These are phyloP conservation scores for Epicoccum nigrum DNA, from an alignment of 2,329 filamentous ascomycete genomes.

Conservation along the genomic window DNA sequence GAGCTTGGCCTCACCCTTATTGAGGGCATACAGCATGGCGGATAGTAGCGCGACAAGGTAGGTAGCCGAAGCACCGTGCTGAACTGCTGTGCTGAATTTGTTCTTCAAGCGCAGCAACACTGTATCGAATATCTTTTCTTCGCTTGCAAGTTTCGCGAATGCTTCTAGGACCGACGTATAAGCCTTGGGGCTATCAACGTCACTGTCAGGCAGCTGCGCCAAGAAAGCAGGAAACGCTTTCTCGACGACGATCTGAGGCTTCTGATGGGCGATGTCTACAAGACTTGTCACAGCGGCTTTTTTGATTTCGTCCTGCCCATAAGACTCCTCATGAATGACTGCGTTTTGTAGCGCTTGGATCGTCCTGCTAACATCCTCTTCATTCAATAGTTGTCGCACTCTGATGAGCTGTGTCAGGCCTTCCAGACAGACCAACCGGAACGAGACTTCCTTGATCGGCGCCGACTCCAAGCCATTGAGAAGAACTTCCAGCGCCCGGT, in stretches of 20 bases:
- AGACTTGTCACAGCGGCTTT: slow-evolving; percentile 64
- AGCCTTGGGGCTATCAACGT: slow-evolving; percentile 51
- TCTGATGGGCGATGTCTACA: slow-evolving; percentile 66
- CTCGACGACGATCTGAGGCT: slow-evolving; percentile 66
- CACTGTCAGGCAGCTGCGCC: slow-evolving; percentile 65
- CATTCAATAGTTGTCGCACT: slow-evolving; percentile 49
- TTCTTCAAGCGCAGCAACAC: slow-evolving; percentile 67
- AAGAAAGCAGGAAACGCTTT: slow-evolving; percentile 71
- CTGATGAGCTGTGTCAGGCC: slow-evolving; percentile 53
- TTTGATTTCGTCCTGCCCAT: slow-evolving; percentile 63
- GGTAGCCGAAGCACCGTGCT: slow-evolving; percentile 56
- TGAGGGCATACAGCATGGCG: slow-evolving; percentile 67
- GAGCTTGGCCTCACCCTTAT: slow-evolving; percentile 60
- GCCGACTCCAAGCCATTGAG: slow-evolving; percentile 52
- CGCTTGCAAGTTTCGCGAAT: slow-evolving; percentile 67
- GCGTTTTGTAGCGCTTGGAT: slow-evolving; percentile 67
- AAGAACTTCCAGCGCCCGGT: slow-evolving; percentile 52
- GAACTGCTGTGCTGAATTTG: slow-evolving; percentile 64
- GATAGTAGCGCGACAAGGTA: slow-evolving; percentile 67
- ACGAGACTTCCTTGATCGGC: slow-evolving; percentile 57
- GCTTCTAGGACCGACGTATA: slow-evolving; percentile 67
- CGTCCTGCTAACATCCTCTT: slow-evolving; percentile 54
- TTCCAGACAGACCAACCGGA: slow-evolving; percentile 53
- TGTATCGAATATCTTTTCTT: slow-evolving; percentile 68
- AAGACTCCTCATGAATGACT: slow-evolving; percentile 63